Percentiles rank a stretch among this genome's conserved stretches.
Evolutionary conservation across 2,329 filamentous ascomycete species (phyloP).

Genomic region (Hymenoscyphus fraxineus): DNA sequence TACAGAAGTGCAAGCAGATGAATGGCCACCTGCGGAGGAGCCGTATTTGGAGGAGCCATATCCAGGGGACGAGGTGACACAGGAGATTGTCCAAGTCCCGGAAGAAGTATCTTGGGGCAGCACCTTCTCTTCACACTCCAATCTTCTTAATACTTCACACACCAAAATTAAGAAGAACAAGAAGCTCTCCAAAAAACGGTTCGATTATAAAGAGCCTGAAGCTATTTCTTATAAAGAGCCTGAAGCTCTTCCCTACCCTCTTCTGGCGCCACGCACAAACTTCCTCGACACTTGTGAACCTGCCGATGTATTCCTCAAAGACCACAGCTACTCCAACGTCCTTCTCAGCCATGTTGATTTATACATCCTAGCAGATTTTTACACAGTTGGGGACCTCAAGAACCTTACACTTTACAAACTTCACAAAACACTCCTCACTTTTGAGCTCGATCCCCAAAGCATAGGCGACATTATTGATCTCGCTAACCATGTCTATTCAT

Average conservation of each 20-base stretch:
- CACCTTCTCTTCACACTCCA: not conserved
- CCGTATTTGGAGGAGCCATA: not conserved
- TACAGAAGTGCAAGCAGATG: not conserved
- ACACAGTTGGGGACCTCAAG: slow-evolving; percentile 11
- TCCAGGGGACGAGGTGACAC: not conserved
- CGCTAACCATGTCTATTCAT: slow-evolving; percentile 14
- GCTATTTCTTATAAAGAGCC: not conserved
- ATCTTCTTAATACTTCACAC: too few species aligned
- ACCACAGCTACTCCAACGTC: slow-evolving; percentile 11
- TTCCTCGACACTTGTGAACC: slow-evolving; percentile 14
- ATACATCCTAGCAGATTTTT: slow-evolving; percentile 11
- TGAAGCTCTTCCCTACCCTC: not conserved
- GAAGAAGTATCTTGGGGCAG: not conserved
- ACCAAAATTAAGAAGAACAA: not conserved
- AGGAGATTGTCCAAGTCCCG: not conserved
- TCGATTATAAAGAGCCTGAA: not conserved
- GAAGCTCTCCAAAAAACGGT: not conserved
- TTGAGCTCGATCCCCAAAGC: slow-evolving; percentile 10
- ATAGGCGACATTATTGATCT: slow-evolving; percentile 15
- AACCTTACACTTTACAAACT: slow-evolving; percentile 17
- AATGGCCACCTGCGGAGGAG: not conserved
- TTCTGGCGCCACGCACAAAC: slow-evolving; percentile 6
- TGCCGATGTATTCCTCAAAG: not conserved
- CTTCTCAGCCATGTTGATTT: slow-evolving; percentile 13
- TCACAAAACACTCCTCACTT: slow-evolving; percentile 15